Evolutionary conservation across 2,329 filamentous ascomycete species (phyloP), one percentile per base, ranked within the genome.

Genomic region (Alternaria viburni): DNA sequence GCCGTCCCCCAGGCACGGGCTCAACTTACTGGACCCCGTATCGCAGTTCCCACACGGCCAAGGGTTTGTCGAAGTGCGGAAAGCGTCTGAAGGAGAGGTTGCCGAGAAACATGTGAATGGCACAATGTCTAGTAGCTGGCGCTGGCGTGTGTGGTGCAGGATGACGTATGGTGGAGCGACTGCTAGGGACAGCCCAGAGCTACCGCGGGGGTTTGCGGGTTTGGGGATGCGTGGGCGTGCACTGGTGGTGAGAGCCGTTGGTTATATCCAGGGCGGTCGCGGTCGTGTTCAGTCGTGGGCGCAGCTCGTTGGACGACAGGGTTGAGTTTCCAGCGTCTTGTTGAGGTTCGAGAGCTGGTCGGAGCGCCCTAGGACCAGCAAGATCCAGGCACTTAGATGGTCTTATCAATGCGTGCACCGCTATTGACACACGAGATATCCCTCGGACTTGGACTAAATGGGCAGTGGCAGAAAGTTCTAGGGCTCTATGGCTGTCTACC

Each of bases 81-180:
- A 72, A 66, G 70, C 66, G 64, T 72, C 64, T 64, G 58, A 69
- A 69, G 60, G 66, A 69, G 63, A 64, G 43, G 50, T 54, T 66
- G 64, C 49, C 66, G 63, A 69, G 70, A 71, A 64, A 67, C 71
- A 74, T 74, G 71, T 74, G 71, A 73, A 68, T 66, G 62, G 64
- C 59, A 65, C 66, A 62, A 55, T 59, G 64, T 68, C 57, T 54
- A 71, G 57, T 45, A 62, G 65, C 41, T 46, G 55, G 45, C 54
- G 64, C 57, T 44, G 57, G 58, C 58, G 64, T 65, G 55, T 64
- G 64, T 61, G 63, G 66, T 65, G 68, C 68, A 69, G 57, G 60
- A 74, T 74, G 71, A 74, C 71, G 71, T 74, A 72, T 65, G 41
- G 50, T 44, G 32, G 54, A 56, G 62, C 63, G 65, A 66, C 67